These are phyloP conservation scores for Syncephalis fuscata DNA, from an alignment of 371 early-diverging fungal genomes.

Conservation along the genomic window DNA sequence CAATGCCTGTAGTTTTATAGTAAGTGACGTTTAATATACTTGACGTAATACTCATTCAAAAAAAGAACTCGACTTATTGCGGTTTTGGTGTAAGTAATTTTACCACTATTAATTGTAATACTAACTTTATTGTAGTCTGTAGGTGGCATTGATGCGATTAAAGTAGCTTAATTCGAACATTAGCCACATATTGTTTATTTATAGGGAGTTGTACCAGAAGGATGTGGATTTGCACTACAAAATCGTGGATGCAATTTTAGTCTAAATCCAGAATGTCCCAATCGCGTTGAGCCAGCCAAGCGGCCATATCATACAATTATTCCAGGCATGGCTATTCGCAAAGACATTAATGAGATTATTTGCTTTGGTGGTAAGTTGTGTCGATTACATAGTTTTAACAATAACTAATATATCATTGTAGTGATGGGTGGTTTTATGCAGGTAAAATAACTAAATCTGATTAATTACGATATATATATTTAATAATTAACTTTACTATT, in stretches of 20 bases:
- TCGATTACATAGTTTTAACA: neutral
- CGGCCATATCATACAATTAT: conserved; percentile 80
- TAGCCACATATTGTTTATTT: conserved; percentile 19
- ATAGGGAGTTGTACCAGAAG: conserved; percentile 37
- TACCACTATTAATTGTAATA: too few relatives aligned
- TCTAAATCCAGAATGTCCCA: conserved; percentile 38
- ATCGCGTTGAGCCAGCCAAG: conserved; percentile 51
- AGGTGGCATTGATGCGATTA: too few relatives aligned
- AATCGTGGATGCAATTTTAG: conserved; percentile 55
- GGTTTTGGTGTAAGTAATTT: conserved; percentile 32
- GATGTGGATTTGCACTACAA: conserved; percentile 56
- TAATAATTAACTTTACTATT: conserved; percentile 2
- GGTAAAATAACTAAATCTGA: conserved; percentile 5
- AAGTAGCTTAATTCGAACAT: too few relatives aligned
- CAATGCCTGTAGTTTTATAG: conserved; percentile 73
- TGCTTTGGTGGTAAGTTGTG: conserved; percentile 25
- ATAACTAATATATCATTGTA: conserved; percentile 2
- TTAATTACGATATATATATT: conserved; percentile 4
- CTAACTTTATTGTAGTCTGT: too few relatives aligned
- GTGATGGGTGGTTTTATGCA: conserved; percentile 29
- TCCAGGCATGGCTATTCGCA: conserved; percentile 42
- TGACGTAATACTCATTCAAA: conserved; percentile 6
- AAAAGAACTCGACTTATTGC: conserved; percentile 30
- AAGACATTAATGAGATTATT: conserved; percentile 19
- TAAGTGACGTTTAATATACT: conserved; percentile 14